Evolutionary conservation across 2,329 filamentous ascomycete genomes (phyloP), one percentile per base, ranked within the genome.

Genomic region (Capronia coronata): DNA sequence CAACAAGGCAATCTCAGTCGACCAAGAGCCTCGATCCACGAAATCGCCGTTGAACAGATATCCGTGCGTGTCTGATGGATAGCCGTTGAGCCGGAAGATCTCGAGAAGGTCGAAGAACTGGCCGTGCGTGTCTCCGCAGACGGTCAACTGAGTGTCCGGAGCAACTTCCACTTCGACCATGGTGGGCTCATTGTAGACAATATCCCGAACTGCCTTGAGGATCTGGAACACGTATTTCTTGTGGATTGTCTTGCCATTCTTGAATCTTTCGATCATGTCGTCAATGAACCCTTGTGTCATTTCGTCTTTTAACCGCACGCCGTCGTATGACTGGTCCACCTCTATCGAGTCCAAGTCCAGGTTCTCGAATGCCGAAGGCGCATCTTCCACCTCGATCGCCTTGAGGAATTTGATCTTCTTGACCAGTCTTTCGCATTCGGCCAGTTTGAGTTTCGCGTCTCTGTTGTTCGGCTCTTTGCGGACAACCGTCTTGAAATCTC

Each of bases 41-140:
- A 98, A 98, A 71, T 98, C 93, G 58, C 93, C 93, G 67, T 98
- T 98, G 77, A 98, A 98, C 10, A 98, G 78, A 66, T 97, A 98
- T 67, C 83, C 86, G 67, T 97, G 89, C 65, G 86, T 87, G 55
- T 91, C 87, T 13, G 78, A 80, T 0, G 93, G 93, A 56, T 77
- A 79, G 35, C 93, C 93, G 61, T 95, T 96, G 49, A 93, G 78
- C 57, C 87, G 78, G 81, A 98, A 98, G 55, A 98, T 85, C 67
- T 98, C 87, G 74, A 98, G 83, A 35, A 98, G 77, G 68, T 98
- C 93, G 67, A 94, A 98, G 72, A 90, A 98, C 78, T 98, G 93
- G 39, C 91, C 93, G 67, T 98, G 93, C 3, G 93, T 98, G 67
- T 98, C 93, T 67, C 93, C 93, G 65, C 93, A 98, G 48, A 98